phyloP scores from a whole-genome alignment of 2,329 filamentous ascomycete genomes.

The Pseudogymnoascus sp. region DNA sequence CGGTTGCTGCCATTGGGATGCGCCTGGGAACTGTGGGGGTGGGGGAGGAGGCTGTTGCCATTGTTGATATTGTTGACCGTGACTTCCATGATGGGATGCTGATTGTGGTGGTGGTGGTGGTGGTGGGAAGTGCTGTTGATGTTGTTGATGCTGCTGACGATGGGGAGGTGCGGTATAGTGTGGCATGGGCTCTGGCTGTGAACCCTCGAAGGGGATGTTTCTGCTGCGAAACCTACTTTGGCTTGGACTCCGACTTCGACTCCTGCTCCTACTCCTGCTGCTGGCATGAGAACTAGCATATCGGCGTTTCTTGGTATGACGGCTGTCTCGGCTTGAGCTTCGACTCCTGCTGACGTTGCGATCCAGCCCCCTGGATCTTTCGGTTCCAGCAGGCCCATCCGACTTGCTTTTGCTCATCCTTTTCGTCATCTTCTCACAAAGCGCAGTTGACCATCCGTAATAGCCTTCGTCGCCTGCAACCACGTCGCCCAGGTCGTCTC shows the following conservation, averaged over 20 bases:
- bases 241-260: slow-evolving; percentile 6
- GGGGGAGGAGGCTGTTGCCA: background rate
- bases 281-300: slow-evolving; percentile 7
- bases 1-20: background rate
- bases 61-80: background rate
- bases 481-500: slow-evolving; percentile 49
- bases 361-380: slow-evolving; percentile 13
- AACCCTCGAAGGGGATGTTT: background rate
- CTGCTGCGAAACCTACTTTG: background rate
- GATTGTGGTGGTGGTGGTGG: background rate
- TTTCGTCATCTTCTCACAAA: slow-evolving; percentile 74
- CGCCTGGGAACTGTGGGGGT: background rate
- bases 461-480: slow-evolving; percentile 64
- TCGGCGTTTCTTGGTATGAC: slow-evolving; percentile 19
- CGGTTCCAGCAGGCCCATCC: background rate
- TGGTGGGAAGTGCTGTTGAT: background rate
- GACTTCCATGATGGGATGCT: background rate
- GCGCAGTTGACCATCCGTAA: slow-evolving; percentile 77
- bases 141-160: background rate
- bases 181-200: background rate
- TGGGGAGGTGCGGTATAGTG: background rate
- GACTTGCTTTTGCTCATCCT: slow-evolving; percentile 29
- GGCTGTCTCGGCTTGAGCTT: slow-evolving; percentile 21
- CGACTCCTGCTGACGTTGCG: slow-evolving; percentile 16
- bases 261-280: slow-evolving; percentile 6